phyloP scores from a whole-genome alignment of 1,139 yeast species.

The Diutina mesorugosa region DNA sequence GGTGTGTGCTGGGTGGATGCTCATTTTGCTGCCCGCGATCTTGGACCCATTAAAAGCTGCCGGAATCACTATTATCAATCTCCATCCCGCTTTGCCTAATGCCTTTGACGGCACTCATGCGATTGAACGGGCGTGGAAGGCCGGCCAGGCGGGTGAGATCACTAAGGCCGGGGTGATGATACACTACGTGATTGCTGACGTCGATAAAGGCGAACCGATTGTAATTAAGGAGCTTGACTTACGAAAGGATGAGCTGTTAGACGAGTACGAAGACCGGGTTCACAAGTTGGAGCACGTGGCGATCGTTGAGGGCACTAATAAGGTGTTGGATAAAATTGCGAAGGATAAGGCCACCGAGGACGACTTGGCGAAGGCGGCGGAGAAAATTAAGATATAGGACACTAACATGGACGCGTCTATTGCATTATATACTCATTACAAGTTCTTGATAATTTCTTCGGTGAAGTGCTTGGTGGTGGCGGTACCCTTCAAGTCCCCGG shows the following conservation, averaged over 20 bases:
- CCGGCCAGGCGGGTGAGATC: slow-evolving; percentile 74
- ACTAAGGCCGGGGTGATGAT: slow-evolving; percentile 91
- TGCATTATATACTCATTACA: slow-evolving; percentile 12
- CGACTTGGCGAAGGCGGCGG: background rate
- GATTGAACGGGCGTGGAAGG: slow-evolving; percentile 90
- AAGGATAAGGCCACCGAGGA: background rate
- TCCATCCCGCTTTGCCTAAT: slow-evolving; percentile 96
- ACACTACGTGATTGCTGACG: slow-evolving; percentile 87
- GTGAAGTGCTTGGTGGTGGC: slow-evolving; percentile 86
- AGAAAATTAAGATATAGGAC: background rate
- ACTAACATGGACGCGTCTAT: background rate
- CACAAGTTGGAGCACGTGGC: slow-evolving; percentile 80
- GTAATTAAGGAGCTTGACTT: slow-evolving; percentile 69
- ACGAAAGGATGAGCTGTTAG: slow-evolving; percentile 58
- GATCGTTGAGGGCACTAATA: slow-evolving; percentile 57
- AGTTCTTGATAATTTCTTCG: slow-evolving; percentile 42
- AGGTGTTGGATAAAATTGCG: background rate
- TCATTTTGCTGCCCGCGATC: slow-evolving; percentile 70
- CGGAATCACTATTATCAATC: slow-evolving; percentile 67
- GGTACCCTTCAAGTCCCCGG: slow-evolving; percentile 91
- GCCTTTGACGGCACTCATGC: slow-evolving; percentile 97
- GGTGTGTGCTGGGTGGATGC: slow-evolving; percentile 98
- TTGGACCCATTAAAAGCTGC: slow-evolving; percentile 50
- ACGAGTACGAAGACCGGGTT: slow-evolving; percentile 72
- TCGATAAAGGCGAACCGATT: slow-evolving; percentile 85